Percentiles rank a stretch among this genome's conserved stretches.
These are phyloP conservation scores for Astrothelium macrocarpum DNA, from an alignment of 495 filamentous ascomycete genomes.

Conservation along the genomic window DNA sequence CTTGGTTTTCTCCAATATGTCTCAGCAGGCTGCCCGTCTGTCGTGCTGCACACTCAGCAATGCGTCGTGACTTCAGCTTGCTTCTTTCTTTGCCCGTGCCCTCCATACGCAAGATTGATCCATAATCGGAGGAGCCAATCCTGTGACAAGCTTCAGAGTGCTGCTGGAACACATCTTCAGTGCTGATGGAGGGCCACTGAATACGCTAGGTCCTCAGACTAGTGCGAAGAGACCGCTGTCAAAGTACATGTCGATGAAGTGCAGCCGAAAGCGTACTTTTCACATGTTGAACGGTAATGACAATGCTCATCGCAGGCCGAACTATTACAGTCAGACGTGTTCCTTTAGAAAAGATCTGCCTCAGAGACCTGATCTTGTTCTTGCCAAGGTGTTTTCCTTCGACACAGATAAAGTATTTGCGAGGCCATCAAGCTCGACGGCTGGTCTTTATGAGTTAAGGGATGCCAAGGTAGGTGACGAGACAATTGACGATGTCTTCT, in stretches of 20 bases:
- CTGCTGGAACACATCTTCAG: constrained; percentile 1
- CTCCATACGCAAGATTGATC: too few relatives aligned
- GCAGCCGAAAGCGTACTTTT: background rate
- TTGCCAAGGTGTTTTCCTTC: background rate
- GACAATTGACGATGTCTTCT: background rate
- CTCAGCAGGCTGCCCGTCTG: too few relatives aligned
- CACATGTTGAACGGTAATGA: background rate
- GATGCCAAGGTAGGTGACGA: background rate
- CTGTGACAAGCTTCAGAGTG: constrained; percentile 17
- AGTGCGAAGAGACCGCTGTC: constrained; percentile 14
- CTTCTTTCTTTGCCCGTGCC: too few relatives aligned
- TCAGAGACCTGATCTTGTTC: background rate
- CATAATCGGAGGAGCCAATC: too few relatives aligned
- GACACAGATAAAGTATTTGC: constrained; percentile 1
- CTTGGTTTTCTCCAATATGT: too few relatives aligned
- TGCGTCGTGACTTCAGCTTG: too few relatives aligned
- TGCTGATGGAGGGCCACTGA: background rate
- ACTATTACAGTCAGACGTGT: too few relatives aligned
- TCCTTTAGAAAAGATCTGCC: background rate
- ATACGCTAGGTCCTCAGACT: background rate
- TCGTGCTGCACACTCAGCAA: too few relatives aligned
- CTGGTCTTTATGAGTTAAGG: too few relatives aligned
- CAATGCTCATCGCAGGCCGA: background rate
- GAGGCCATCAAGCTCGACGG: background rate
- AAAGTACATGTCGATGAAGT: constrained; percentile 6